These are phyloP conservation scores for Acorus calamus DNA, from an alignment of 106 monocot species.

Conservation along the genomic window DNA sequence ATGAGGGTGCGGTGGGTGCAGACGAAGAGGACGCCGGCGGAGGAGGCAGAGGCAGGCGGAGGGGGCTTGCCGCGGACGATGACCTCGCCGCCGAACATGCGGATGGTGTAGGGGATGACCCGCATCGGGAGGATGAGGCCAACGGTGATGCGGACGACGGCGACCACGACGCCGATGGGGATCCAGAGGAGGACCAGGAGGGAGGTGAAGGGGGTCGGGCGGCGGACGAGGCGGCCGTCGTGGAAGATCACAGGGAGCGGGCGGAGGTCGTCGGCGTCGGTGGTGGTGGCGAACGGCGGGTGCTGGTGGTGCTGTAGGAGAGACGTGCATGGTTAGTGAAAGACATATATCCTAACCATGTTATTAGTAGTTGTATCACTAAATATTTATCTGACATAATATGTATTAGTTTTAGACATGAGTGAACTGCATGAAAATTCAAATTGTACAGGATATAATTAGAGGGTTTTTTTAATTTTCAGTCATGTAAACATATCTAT, in stretches of 20 bases:
- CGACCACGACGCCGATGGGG: slow-evolving; percentile 53
- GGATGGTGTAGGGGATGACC: slow-evolving; percentile 40
- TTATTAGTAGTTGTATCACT: too few species aligned
- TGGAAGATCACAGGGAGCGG: slow-evolving; percentile 81
- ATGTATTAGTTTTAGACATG: too few species aligned
- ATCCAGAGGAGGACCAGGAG: slow-evolving; percentile 78
- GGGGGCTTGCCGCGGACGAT: slow-evolving; percentile 53
- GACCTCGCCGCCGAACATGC: slow-evolving; percentile 56
- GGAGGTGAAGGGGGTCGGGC: slow-evolving; percentile 65
- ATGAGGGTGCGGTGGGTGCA: slow-evolving; percentile 98
- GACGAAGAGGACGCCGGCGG: slow-evolving; percentile 72
- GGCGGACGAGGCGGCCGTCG: slow-evolving; percentile 73
- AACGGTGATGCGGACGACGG: slow-evolving; percentile 55
- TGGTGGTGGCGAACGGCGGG: slow-evolving; percentile 15
- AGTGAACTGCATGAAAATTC: too few species aligned
- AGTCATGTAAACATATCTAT: too few species aligned
- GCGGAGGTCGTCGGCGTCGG: not conserved
- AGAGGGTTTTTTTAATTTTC: too few species aligned
- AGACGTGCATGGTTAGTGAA: too few species aligned
- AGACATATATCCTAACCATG: too few species aligned
- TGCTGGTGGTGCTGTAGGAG: slow-evolving; percentile 22
- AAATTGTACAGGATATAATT: too few species aligned
- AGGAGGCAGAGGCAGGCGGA: slow-evolving; percentile 12
- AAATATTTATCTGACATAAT: too few species aligned
- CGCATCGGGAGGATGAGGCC: slow-evolving; percentile 57